A percentile compares a stretch with the other conserved stretches of the same genome.
Evolutionary conservation across 345 rosid species (phyloP).

Genomic region (Clausena lansium): DNA sequence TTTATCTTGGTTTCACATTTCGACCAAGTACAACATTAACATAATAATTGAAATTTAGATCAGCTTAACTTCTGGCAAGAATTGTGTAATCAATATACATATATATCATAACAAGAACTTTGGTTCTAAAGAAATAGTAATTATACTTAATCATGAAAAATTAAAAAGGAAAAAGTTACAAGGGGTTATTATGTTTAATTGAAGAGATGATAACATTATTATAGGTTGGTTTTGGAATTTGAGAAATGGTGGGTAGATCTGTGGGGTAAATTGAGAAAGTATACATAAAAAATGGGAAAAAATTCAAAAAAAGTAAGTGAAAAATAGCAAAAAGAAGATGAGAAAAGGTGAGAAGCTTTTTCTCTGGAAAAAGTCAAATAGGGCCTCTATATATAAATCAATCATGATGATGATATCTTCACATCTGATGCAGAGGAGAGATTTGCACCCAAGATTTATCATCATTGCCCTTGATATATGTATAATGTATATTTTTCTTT

Average conservation of each 20-base stretch:
- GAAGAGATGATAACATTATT: constrained; percentile 41
- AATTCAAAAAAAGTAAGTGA: background rate
- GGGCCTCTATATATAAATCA: constrained; percentile 39
- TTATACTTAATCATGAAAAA: background rate
- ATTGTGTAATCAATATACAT: constrained; percentile 2
- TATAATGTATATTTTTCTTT: constrained; percentile 22
- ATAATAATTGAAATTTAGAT: constrained; percentile 4
- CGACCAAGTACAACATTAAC: constrained; percentile 14
- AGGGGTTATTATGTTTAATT: constrained; percentile 25
- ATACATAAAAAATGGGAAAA: constrained; percentile 1
- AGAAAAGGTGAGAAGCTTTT: constrained; percentile 57
- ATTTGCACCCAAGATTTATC: constrained; percentile 90
- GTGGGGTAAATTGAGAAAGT: constrained; percentile 12
- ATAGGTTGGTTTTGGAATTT: constrained; percentile 57
- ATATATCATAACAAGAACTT: background rate
- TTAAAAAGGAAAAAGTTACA: background rate
- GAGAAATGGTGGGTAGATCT: constrained; percentile 53
- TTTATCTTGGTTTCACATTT: constrained; percentile 1
- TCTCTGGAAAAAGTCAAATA: constrained; percentile 60
- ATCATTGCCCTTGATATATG: constrained; percentile 60
- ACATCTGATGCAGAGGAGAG: constrained; percentile 59
- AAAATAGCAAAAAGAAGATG: constrained; percentile 18
- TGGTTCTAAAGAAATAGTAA: constrained; percentile 6
- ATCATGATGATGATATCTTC: constrained; percentile 75
- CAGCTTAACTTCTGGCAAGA: constrained; percentile 9